Percentiles rank a stretch among this genome's conserved stretches.
Conservation (phyloP, 441 rosid species). For the Croton setiger region DNA sequence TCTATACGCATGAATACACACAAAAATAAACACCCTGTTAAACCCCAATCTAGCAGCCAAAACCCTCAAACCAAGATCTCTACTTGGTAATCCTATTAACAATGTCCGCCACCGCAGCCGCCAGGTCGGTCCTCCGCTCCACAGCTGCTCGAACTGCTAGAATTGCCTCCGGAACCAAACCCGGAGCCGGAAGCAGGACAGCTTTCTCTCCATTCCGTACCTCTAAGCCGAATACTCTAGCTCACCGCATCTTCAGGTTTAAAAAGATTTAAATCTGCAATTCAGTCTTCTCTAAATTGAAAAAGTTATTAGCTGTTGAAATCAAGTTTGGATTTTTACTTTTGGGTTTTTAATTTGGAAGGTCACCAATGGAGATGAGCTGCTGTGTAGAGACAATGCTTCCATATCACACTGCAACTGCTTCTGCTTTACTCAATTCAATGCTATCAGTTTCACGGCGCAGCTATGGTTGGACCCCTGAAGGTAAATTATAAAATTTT, state of each 20-base stretch:
- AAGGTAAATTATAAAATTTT: conserved; percentile 47
- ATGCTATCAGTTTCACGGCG: conserved; percentile 63
- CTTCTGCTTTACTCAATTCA: conserved; percentile 85
- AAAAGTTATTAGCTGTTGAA: not conserved
- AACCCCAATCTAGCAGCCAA: conserved; percentile 13
- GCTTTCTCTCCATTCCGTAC: conserved; percentile 40
- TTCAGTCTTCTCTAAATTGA: not conserved
- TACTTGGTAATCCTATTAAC: conserved; percentile 3
- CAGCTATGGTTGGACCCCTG: conserved; percentile 60
- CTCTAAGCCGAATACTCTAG: conserved; percentile 48
- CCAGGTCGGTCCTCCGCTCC: conserved; percentile 66
- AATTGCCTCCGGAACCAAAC: conserved; percentile 33
- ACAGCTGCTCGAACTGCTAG: conserved; percentile 41
- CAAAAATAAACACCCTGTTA: not conserved
- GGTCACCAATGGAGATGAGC: conserved; percentile 80
- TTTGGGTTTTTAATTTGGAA: conserved; percentile 13
- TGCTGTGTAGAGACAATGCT: conserved; percentile 68
- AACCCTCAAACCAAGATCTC: conserved; percentile 21
- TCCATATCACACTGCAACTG: conserved; percentile 86
- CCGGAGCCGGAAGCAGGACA: conserved; percentile 32
- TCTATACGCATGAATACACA: not conserved
- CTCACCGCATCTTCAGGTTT: conserved; percentile 66
- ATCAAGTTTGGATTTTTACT: not conserved
- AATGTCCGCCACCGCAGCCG: conserved; percentile 52
- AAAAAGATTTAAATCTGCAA: not conserved